Base-by-base conservation (phyloP, 2,329 filamentous ascomycete genomes). In the Bertia moriformis region DNA sequence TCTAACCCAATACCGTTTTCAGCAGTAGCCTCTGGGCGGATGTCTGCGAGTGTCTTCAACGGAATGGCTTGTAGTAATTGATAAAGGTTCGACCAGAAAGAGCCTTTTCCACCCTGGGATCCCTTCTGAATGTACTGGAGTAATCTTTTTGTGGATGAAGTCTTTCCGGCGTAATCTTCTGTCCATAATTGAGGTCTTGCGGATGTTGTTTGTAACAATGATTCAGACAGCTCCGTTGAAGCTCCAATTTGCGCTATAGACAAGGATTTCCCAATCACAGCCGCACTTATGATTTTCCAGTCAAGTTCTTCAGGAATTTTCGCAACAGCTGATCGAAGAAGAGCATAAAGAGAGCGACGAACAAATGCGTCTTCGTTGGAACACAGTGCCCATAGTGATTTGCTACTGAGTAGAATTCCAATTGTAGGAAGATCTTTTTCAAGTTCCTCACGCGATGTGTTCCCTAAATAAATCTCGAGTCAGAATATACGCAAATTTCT, bases 51-150 rank as follows among this genome's bases (percentile, higher is more conserved):
- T 1, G 69, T 51, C 32, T 65, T 55, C 4, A 49, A 41, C 3
- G 74, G 75, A 14, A 79, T 46, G 4, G 51, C 53, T 20, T 56
- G 56, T 38, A 78, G 50, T 0, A 78, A 46, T 20, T 57, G 55
- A 13, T 52, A 51, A 27, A 73, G 43, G 14, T 63, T 64, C 17
- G 56, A 47, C 75, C 75, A 80, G 45, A 67, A 77, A 2, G 61
- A 60, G 10, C 58, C 56, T 4, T 64, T 56, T 2, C 69, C 71
- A 32, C 65, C 61, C 46, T 78, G 67, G 3, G 75, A 76, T 15
- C 75, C 75, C 46, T 67, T 68, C 44, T 70, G 70, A 24, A 79
- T 56, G 42, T 72, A 76, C 41, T 74, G 67, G 32, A 63, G 61
- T 18, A 80, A 48, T 18, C 68, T 59, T 40, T 67, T 66, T 2